Base-by-base conservation (phyloP, 305 asterid species). In the Stenogyne calaminthoides region DNA sequence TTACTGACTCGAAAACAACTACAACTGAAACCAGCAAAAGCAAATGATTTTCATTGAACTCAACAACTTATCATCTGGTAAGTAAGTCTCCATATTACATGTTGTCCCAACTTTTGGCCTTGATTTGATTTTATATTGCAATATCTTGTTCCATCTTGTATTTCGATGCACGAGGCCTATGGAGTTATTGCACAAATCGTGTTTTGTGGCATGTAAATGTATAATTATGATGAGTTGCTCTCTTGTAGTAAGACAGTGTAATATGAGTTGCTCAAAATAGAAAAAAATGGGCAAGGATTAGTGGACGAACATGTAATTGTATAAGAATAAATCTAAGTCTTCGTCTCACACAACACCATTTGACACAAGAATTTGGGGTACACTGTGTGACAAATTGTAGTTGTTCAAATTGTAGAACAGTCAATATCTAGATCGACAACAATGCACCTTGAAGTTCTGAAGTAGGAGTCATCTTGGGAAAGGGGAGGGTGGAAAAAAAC, bases 1-100 rank as follows among this genome's bases (percentile, higher is more conserved):
- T 94, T 16, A 16, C 8, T 6, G 89, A 89, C 10, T 77, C 81
- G 2, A 78, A 67, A 80, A 20, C 81, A 57, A 12, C 72, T 34
- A 51, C 74, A 70, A 20, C 81, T 9, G 80, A 71, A 59, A 72
- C 76, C 61, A 10, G 70, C 47, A 62, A 71, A 82, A 87, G 83
- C 55, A 54, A 54, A 72, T 25, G 64, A 83, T 56, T 63, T 61
- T 29, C 14, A 16, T 36, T 14, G 0, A 40, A 44, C 66, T 18
- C 18, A 16, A 29, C 14, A 57, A 20, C 58, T 64, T 14, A n/a
- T 4, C 16, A 0, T 7, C 15, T 2, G 47, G 12, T 56, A 40
- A n/a, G n/a, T n/a, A n/a, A 77, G 80, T 22, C 61, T 3, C 3
- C 8, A 22, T 56, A 20, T 25, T 25, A 10, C 34, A 22, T 57